Percentiles rank a stretch among this genome's conserved stretches.
Evolutionary conservation across 495 filamentous ascomycete genomes (phyloP).

Genomic region (Pseudotulostoma volvatum): DNA sequence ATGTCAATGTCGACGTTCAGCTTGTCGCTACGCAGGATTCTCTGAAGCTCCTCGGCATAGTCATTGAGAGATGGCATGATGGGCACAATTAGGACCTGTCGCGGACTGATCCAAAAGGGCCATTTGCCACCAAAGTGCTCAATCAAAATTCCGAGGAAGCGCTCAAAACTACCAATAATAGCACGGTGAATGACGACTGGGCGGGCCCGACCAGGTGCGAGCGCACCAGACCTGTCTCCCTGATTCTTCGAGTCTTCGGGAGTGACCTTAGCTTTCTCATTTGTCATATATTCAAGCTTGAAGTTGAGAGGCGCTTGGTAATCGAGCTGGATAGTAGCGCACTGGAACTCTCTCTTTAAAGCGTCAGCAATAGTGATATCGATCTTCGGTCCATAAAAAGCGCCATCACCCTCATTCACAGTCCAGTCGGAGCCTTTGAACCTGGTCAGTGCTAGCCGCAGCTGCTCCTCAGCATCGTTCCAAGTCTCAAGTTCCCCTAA

Average conservation of each 20-base stretch:
- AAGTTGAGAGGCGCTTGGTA: conserved; percentile 84
- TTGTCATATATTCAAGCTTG: conserved; percentile 65
- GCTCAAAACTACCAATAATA: conserved; percentile 84
- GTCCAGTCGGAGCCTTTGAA: conserved; percentile 72
- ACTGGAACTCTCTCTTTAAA: conserved; percentile 65
- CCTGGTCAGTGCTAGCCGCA: conserved; percentile 59
- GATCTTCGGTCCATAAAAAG: conserved; percentile 94
- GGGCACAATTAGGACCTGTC: conserved; percentile 82
- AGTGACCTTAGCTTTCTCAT: conserved; percentile 36
- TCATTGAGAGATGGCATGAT: conserved; percentile 73
- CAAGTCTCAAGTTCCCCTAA: conserved; percentile 77
- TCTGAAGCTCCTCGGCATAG: conserved; percentile 73
- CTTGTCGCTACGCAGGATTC: conserved; percentile 31
- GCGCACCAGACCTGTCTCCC: conserved; percentile 18
- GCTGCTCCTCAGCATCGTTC: conserved; percentile 67
- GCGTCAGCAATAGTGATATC: conserved; percentile 81
- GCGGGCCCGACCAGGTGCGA: conserved; percentile 57
- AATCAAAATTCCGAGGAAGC: conserved; percentile 81
- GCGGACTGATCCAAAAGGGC: conserved; percentile 94
- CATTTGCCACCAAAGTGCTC: conserved; percentile 97
- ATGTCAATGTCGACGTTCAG: conserved; percentile 78
- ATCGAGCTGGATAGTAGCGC: conserved; percentile 93
- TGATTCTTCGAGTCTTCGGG: conserved; percentile 17
- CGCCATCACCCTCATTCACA: conserved; percentile 83
- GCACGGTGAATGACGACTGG: conserved; percentile 97